Base-by-base conservation (phyloP, 768 basidiomycete genomes). In the Dioszegia hungarica region DNA sequence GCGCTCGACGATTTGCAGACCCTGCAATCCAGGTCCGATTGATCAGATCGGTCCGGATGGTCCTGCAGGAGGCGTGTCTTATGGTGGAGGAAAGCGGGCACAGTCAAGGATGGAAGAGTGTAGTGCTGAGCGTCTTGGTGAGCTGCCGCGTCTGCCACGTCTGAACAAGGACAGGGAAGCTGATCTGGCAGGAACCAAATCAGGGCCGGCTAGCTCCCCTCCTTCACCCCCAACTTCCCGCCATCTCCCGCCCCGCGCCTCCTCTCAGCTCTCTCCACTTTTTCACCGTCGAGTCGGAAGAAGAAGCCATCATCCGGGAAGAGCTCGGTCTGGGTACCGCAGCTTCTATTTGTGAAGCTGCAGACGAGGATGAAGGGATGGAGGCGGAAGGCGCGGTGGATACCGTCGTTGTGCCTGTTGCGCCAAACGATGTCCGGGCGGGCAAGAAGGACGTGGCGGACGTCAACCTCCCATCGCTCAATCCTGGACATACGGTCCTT, bases 171-270 rank as follows among this genome's bases (percentile, higher is more conserved):
- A 19, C 28, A 41, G 33, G 25, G 34, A n/a, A n/a, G 44, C 46
- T 43, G 8, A 48, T 28, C 5, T 3, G 12, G 1, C 49, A 59
- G 61, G 28, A 39, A 34, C 36, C 41, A 1, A 33, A 19, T 33
- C 37, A 29, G 4, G 46, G 34, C 2, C 25, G 45, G 17, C 22
- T 48, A 3, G 27, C 55, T 10, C 38, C 41, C 11, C 41, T 74
- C 3, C 48, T 75, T 5, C 72, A 75, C 53, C 74, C 74, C 10
- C 45, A 58, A 27, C 36, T 67, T 20, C 74, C 74, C 10, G 67
- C 74, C 2, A 37, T 74, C 29, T 52, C 54, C 22, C 62, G 74
- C 29, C 64, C 72, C 0, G 36, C 61, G 22, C 72, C 74, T 3
- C 72, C 74, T 20, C 38, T 72, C 3, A 55, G 57, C 17, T 59